phyloP scores from a whole-genome alignment of 352 stramenopile genomes.

The Plasmopara viticola region DNA sequence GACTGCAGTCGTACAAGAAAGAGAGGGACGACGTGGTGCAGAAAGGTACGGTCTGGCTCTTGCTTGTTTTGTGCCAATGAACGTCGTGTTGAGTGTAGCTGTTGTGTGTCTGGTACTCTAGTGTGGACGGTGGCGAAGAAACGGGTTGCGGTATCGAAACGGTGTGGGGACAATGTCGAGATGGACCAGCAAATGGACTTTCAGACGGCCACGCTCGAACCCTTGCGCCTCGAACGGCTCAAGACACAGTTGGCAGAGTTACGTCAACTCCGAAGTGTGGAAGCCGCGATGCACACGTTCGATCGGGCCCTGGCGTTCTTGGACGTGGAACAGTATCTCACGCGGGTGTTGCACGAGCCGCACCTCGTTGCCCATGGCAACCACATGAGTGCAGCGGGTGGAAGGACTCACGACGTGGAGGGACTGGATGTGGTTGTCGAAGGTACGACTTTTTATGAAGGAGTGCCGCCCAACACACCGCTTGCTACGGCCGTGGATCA shows the following conservation, averaged over 20 bases:
- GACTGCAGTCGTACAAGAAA: constrained; percentile 50
- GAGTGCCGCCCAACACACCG: constrained; percentile 35
- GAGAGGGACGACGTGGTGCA: constrained; percentile 59
- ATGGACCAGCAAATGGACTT: constrained; percentile 54
- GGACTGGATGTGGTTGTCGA: constrained; percentile 61
- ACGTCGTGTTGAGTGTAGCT: background rate
- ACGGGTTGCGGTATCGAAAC: constrained; percentile 42
- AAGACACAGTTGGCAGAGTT: constrained; percentile 62
- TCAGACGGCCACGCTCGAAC: constrained; percentile 69
- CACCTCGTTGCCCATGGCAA: constrained; percentile 60
- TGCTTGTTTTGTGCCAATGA: background rate
- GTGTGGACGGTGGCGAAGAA: constrained; percentile 61
- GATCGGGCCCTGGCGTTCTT: constrained; percentile 77
- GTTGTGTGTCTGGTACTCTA: constrained; percentile 11
- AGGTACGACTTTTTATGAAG: constrained; percentile 66
- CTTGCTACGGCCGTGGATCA: constrained; percentile 62
- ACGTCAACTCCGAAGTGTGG: constrained; percentile 66
- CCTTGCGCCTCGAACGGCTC: constrained; percentile 51
- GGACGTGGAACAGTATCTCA: constrained; percentile 79
- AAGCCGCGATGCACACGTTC: constrained; percentile 73
- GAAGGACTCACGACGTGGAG: constrained; percentile 17
- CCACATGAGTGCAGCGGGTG: constrained; percentile 57
- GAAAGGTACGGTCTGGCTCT: constrained; percentile 47
- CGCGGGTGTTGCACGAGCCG: constrained; percentile 66
- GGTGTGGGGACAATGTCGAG: constrained; percentile 53